These are phyloP conservation scores for Colletotrichum incanum DNA, from an alignment of 2,329 filamentous ascomycete species.

Conservation along the genomic window DNA sequence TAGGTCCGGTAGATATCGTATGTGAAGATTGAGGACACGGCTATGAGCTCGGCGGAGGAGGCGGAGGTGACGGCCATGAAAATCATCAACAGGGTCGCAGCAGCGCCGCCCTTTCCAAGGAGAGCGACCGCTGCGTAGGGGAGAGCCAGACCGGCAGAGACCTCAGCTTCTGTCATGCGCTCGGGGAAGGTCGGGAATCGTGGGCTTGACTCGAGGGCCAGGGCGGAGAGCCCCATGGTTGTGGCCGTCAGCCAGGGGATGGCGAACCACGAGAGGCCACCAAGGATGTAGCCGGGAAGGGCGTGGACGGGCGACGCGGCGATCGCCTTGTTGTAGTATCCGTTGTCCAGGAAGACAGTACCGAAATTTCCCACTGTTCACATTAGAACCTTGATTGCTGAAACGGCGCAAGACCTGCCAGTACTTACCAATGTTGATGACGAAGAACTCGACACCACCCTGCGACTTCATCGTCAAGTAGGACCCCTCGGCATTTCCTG, in stretches of 20 bases:
- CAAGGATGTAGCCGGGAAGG: constrained; percentile 84
- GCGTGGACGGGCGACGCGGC: constrained; percentile 84
- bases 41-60: constrained; percentile 84
- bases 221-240: constrained; percentile 83
- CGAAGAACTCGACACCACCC: constrained; percentile 79
- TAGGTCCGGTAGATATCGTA: constrained; percentile 93
- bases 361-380: constrained; percentile 75
- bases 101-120: constrained; percentile 83
- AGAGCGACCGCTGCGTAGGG: constrained; percentile 84
- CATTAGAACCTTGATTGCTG: constrained; percentile 57
- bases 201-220: constrained; percentile 81
- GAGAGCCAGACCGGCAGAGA: constrained; percentile 82
- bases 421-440: constrained; percentile 77
- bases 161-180: constrained; percentile 79
- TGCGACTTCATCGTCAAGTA: constrained; percentile 86
- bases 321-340: constrained; percentile 90
- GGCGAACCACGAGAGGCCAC: constrained; percentile 84
- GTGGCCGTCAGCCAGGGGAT: constrained; percentile 89
- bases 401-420: not conserved
- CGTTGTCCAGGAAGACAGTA: constrained; percentile 83
- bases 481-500: constrained; percentile 81
- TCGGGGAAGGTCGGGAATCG: constrained; percentile 77
- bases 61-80: constrained; percentile 90
- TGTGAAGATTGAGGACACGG: constrained; percentile 87
- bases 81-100: constrained; percentile 80